Conservation (phyloP, 768 basidiomycete species). For the Lentinula edodes region DNA sequence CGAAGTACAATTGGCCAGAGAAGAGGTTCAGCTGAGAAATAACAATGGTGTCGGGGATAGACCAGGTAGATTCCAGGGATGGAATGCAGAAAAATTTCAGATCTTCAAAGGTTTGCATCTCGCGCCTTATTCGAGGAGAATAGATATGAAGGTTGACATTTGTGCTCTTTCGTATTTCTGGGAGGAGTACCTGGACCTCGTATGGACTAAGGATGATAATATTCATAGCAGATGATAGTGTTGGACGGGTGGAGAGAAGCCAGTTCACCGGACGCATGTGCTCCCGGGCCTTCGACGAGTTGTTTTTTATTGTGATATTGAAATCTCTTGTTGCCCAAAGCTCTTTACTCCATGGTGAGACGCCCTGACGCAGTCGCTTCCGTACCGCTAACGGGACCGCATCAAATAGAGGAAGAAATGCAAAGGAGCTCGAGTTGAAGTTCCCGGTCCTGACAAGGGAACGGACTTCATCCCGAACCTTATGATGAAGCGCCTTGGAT, state of each 20-base stretch:
- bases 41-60: background rate
- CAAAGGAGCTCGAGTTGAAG: background rate
- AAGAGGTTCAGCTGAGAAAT: constrained; percentile 21
- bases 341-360: background rate
- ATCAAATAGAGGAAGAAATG: constrained; percentile 1
- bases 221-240: background rate
- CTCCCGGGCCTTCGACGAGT: constrained; percentile 4
- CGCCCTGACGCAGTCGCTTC: background rate
- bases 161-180: constrained; percentile 15
- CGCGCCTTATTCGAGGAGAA: constrained; percentile 12
- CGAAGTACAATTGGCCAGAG: constrained; percentile 26
- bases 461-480: constrained; percentile 15
- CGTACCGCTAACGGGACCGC: background rate
- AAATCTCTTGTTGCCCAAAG: constrained; percentile 13
- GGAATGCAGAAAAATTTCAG: constrained; percentile 21
- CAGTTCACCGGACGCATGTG: constrained; percentile 24
- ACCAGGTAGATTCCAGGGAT: constrained; percentile 8
- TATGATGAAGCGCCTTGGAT: constrained; percentile 14
- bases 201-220: constrained; percentile 25
- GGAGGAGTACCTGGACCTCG: constrained; percentile 22
- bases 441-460: constrained; percentile 10
- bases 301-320: background rate
- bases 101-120: constrained; percentile 9
- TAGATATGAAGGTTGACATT: constrained; percentile 22
- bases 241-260: constrained; percentile 14